Conservation (phyloP, 306 rosid genomes). For the Chamaecrista fasciculata region DNA sequence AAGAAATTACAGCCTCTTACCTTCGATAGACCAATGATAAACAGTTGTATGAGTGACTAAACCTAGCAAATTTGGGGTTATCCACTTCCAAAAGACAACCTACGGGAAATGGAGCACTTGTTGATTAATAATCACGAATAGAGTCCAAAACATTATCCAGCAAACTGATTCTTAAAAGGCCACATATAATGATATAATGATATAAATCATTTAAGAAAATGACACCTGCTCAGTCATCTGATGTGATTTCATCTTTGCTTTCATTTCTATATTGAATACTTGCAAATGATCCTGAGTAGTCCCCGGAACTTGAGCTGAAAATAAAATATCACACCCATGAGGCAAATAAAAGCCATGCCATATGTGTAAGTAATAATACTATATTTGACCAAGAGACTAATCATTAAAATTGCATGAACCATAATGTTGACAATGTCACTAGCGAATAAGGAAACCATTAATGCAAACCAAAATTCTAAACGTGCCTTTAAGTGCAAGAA, state of each 20-base stretch:
- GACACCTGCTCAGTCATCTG: constrained; percentile 85
- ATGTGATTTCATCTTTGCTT: constrained; percentile 69
- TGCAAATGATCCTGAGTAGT: constrained; percentile 84
- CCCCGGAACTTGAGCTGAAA: constrained; percentile 77
- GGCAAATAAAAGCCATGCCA: background rate
- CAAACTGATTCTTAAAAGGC: background rate
- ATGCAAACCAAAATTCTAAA: background rate
- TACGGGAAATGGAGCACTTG: constrained; percentile 18
- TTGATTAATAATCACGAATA: constrained; percentile 14
- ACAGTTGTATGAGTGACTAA: constrained; percentile 70
- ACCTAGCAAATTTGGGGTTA: constrained; percentile 58
- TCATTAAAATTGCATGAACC: constrained; percentile 7
- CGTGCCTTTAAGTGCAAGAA: constrained; percentile 74
- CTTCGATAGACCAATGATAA: constrained; percentile 81
- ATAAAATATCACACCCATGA: constrained; percentile 9
- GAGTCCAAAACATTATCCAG: constrained; percentile 5
- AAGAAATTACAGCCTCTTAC: constrained; percentile 25
- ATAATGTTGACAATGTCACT: background rate
- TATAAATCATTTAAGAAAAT: constrained; percentile 16
- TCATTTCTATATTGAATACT: constrained; percentile 69
- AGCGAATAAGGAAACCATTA: constrained; percentile 2
- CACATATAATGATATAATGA: too few species aligned
- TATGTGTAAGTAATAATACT: background rate
- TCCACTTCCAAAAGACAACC: constrained; percentile 90
- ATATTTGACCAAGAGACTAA: background rate